Evolutionary conservation across 208 protist genomes (phyloP).

Genomic region (Trypanosoma vivax): DNA sequence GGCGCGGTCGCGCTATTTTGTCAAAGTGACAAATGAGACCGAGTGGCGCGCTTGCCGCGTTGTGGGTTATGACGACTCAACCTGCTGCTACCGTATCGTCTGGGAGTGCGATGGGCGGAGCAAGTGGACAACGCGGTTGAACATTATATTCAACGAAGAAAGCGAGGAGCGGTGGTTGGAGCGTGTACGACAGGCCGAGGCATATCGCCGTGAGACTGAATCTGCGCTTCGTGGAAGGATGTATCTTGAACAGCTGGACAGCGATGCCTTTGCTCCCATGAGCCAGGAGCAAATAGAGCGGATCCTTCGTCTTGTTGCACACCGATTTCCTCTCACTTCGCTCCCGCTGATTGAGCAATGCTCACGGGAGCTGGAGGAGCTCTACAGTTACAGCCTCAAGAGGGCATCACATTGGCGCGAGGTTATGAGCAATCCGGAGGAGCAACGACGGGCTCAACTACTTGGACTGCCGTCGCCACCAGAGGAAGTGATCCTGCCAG

Average conservation of each 20-base stretch:
- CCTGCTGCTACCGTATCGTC: conserved; percentile 54
- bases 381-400: conserved; percentile 81
- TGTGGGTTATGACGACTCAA: conserved; percentile 55
- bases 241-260: conserved; percentile 68
- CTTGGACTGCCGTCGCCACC: conserved; percentile 30
- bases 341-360: conserved; percentile 74
- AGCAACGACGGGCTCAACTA: conserved; percentile 41
- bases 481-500: conserved; percentile 8
- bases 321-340: conserved; percentile 59
- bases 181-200: conserved; percentile 61
- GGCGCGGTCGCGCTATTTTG: conserved; percentile 79
- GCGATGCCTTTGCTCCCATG: conserved; percentile 52
- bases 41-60: conserved; percentile 73
- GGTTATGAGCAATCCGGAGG: conserved; percentile 44
- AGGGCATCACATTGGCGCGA: conserved; percentile 70
- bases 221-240: conserved; percentile 58
- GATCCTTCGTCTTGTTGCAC: conserved; percentile 69
- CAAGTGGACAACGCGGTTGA: conserved; percentile 85
- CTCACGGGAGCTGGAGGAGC: conserved; percentile 64
- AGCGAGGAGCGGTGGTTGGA: conserved; percentile 61
- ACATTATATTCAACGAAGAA: conserved; percentile 88
- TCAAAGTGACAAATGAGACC: conserved; percentile 21
- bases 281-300: conserved; percentile 81
- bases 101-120: conserved; percentile 59
- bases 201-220: conserved; percentile 69